A percentile compares a stretch with the other conserved stretches of the same genome.
These are phyloP conservation scores for Lactarius trivialis DNA, from an alignment of 768 basidiomycete genomes.

Conservation along the genomic window DNA sequence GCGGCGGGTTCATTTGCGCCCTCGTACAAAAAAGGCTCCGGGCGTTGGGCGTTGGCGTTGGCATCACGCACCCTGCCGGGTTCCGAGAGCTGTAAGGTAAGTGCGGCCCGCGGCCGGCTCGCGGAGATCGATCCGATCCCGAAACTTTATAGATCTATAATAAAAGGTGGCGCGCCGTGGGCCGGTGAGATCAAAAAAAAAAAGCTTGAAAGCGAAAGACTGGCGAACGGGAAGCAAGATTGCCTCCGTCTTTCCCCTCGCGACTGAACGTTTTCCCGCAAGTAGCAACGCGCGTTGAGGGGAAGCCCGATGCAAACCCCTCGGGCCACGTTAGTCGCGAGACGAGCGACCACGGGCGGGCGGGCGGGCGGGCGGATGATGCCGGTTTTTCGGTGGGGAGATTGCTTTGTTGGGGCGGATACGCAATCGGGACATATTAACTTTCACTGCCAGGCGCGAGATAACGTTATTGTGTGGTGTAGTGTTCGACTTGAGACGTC, in stretches of 20 bases:
- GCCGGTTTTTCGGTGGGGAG: slow-evolving; percentile 11
- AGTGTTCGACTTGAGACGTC: slow-evolving; percentile 18
- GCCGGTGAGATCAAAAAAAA: background rate
- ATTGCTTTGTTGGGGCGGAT: slow-evolving; percentile 8
- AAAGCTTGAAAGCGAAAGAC: background rate
- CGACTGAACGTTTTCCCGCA: background rate
- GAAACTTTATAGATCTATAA: slow-evolving; percentile 1
- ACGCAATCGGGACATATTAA: slow-evolving; percentile 22
- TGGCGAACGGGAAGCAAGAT: background rate
- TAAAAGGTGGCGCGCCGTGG: background rate
- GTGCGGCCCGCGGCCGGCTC: slow-evolving; percentile 16
- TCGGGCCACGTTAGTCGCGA: background rate
- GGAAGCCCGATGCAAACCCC: background rate
- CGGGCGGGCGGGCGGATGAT: slow-evolving; percentile 20
- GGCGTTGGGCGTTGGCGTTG: slow-evolving; percentile 3
- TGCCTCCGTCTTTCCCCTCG: background rate
- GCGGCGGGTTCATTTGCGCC: slow-evolving; percentile 1
- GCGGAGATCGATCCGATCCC: slow-evolving; percentile 21
- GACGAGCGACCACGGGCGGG: slow-evolving; percentile 1
- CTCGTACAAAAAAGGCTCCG: background rate
- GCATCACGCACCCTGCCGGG: slow-evolving; percentile 2
- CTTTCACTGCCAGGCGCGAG: slow-evolving; percentile 13
- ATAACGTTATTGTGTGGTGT: slow-evolving; percentile 18
- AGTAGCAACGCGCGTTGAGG: background rate
- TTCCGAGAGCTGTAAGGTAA: background rate